Evolutionary conservation across 164 flowering plant genomes (phyloP).

Genomic region (Nelumbo lutea): DNA sequence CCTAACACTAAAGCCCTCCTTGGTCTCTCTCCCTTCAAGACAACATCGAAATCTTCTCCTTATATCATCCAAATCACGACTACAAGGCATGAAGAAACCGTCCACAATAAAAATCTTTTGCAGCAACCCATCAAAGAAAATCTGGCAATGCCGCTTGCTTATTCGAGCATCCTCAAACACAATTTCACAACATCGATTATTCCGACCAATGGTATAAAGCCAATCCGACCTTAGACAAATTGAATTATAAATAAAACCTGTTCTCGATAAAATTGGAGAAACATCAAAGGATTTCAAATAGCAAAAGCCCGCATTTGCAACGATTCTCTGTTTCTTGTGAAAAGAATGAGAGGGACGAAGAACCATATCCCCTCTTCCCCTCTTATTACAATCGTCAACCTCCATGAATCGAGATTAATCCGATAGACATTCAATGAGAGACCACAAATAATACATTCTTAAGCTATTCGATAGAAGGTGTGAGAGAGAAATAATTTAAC

Average conservation of each 20-base stretch:
- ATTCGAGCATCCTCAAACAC: slow-evolving; percentile 40
- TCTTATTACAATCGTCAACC: slow-evolving; percentile 7
- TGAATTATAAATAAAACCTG: slow-evolving; percentile 22
- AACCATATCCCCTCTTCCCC: slow-evolving; percentile 3
- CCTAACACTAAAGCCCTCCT: slow-evolving; percentile 11
- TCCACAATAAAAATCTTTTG: slow-evolving; percentile 44
- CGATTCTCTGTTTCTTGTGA: slow-evolving; percentile 15
- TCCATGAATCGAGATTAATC: slow-evolving; percentile 1
- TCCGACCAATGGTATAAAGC: slow-evolving; percentile 59
- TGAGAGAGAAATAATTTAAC: too few species aligned
- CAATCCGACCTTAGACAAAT: slow-evolving; percentile 41
- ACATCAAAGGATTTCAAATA: slow-evolving; percentile 22
- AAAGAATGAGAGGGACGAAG: background rate
- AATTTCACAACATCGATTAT: slow-evolving; percentile 24
- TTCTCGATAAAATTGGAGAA: slow-evolving; percentile 30
- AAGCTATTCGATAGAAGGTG: too few species aligned
- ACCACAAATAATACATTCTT: too few species aligned
- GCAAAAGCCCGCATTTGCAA: slow-evolving; percentile 21
- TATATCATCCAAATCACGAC: slow-evolving; percentile 22
- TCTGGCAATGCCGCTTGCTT: slow-evolving; percentile 69
- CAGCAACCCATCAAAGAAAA: slow-evolving; percentile 35
- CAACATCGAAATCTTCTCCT: slow-evolving; percentile 16
- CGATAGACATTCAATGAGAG: too few species aligned
- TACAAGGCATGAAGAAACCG: slow-evolving; percentile 26
- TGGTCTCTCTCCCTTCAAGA: background rate